Conservation (phyloP, 2,329 filamentous ascomycete genomes). For the Trichothecium sympodiale region DNA sequence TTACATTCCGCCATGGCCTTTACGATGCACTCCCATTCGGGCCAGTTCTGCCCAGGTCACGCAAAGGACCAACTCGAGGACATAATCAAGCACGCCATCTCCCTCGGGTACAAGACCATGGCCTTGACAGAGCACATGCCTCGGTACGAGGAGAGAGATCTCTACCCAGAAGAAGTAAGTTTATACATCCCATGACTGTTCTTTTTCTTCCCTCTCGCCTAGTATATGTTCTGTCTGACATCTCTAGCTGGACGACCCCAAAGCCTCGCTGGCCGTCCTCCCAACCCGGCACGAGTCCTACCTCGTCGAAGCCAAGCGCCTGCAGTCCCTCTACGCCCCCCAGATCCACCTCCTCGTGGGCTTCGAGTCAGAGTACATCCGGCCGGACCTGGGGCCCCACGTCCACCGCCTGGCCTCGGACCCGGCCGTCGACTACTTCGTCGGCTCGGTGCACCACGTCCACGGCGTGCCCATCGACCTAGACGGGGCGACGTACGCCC, state of each 20-base stretch:
- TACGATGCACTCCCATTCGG: conserved; percentile 96
- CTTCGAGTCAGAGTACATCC: conserved; percentile 91
- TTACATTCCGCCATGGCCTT: conserved; percentile 68
- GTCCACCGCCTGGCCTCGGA: conserved; percentile 50
- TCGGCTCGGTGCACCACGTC: conserved; percentile 88
- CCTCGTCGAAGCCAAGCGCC: conserved; percentile 60
- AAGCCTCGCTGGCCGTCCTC: conserved; percentile 36
- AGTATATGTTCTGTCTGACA: neutral
- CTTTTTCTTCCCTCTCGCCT: neutral
- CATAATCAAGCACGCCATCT: conserved; percentile 68
- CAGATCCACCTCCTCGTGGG: conserved; percentile 75
- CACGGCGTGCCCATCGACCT: conserved; percentile 84
- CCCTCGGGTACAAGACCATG: conserved; percentile 68
- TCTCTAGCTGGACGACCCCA: conserved; percentile 35
- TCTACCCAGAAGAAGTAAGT: conserved; percentile 82
- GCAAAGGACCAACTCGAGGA: conserved; percentile 78
- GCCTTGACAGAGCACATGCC: conserved; percentile 95
- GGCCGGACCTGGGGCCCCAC: conserved; percentile 46
- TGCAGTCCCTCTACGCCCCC: conserved; percentile 58
- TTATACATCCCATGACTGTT: too few relatives aligned
- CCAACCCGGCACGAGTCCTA: conserved; percentile 56
- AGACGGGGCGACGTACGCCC: conserved; percentile 54
- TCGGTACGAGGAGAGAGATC: conserved; percentile 57
- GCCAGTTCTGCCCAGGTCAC: conserved; percentile 89
- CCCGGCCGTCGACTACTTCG: conserved; percentile 72